phyloP scores from a whole-genome alignment of 2,329 filamentous ascomycete genomes.

The Pyrenochaeta sp. region DNA sequence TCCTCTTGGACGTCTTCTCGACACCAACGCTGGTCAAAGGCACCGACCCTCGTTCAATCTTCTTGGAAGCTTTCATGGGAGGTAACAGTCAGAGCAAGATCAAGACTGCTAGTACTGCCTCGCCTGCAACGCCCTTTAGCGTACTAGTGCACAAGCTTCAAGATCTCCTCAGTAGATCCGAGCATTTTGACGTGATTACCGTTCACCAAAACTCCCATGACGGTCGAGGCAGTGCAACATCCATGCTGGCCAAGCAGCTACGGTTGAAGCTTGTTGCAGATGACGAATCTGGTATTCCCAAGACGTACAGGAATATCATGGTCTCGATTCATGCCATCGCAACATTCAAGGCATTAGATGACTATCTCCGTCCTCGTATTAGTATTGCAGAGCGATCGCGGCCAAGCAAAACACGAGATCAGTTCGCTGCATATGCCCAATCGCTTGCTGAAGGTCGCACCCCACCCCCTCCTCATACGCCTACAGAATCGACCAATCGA shows the following conservation, averaged over 20 bases:
- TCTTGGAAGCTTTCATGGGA: constrained; percentile 93
- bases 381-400: constrained; percentile 77
- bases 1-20: constrained; percentile 83
- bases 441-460: constrained; percentile 63
- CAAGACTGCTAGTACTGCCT: constrained; percentile 71
- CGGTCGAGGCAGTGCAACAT: constrained; percentile 88
- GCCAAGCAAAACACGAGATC: constrained; percentile 65
- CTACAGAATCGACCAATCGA: constrained; percentile 42
- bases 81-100: constrained; percentile 68
- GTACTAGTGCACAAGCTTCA: constrained; percentile 93
- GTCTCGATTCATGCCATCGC: constrained; percentile 98
- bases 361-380: constrained; percentile 92
- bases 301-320: constrained; percentile 91
- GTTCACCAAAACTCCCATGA: constrained; percentile 93
- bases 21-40: constrained; percentile 67
- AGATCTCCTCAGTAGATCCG: constrained; percentile 92
- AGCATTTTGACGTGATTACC: constrained; percentile 97
- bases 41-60: constrained; percentile 76
- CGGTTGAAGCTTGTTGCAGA: constrained; percentile 88
- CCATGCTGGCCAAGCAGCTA: constrained; percentile 96
- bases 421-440: constrained; percentile 80
- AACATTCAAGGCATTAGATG: constrained; percentile 95
- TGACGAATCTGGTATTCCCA: constrained; percentile 88
- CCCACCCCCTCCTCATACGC: constrained; percentile 48
- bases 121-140: constrained; percentile 84